phyloP scores from a whole-genome alignment of 352 stramenopile species.

The Phytophthora meadii region DNA sequence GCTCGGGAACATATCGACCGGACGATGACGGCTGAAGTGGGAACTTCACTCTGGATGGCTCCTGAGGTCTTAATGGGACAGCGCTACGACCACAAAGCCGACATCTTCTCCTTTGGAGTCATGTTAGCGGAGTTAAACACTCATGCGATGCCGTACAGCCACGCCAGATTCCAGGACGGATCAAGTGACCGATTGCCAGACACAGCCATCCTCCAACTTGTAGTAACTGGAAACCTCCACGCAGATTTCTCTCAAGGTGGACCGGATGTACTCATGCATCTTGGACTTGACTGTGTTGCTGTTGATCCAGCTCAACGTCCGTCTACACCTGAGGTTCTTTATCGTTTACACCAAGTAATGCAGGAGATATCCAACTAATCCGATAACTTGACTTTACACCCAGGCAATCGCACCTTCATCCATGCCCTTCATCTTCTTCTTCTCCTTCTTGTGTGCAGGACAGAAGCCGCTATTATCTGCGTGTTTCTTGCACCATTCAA shows the following conservation, averaged over 20 bases:
- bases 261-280: slow-evolving; percentile 7
- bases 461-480: slow-evolving; percentile 20
- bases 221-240: slow-evolving; percentile 28
- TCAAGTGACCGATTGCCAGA: slow-evolving; percentile 6
- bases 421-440: slow-evolving; percentile 8
- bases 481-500: slow-evolving; percentile 22
- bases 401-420: not conserved
- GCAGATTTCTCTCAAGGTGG: slow-evolving; percentile 29
- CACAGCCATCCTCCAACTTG: slow-evolving; percentile 23
- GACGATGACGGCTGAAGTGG: slow-evolving; percentile 42
- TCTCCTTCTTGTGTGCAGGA: slow-evolving; percentile 19
- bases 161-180: slow-evolving; percentile 7
- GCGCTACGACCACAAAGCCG: slow-evolving; percentile 26
- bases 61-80: slow-evolving; percentile 49
- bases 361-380: not conserved
- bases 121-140: slow-evolving; percentile 40
- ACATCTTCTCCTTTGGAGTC: slow-evolving; percentile 35
- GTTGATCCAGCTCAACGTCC: slow-evolving; percentile 22
- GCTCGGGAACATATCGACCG: slow-evolving; percentile 19
- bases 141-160: slow-evolving; percentile 29
- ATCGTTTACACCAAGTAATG: slow-evolving; percentile 15
- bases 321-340: slow-evolving; percentile 27
- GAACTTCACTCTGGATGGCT: slow-evolving; percentile 42
- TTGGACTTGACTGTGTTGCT: slow-evolving; percentile 21
- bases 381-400: no score